Conservation (phyloP, 2,329 filamentous ascomycete species). For the Saccharata proteae region DNA sequence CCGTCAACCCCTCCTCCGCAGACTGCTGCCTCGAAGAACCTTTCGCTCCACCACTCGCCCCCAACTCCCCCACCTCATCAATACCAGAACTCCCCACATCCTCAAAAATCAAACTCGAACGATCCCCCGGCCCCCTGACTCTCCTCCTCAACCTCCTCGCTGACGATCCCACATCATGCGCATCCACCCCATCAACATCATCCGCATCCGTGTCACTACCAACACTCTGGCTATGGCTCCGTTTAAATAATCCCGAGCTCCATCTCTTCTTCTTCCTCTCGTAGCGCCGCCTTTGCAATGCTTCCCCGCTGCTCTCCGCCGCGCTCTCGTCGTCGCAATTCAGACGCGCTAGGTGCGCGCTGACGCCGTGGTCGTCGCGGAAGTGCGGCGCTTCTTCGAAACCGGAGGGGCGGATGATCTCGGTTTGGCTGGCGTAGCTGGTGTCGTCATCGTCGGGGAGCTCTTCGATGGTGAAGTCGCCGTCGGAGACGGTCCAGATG, state of each 20-base stretch:
- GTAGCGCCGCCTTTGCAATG: conserved; percentile 7
- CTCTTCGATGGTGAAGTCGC: conserved; percentile 32
- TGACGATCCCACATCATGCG: conserved; percentile 24
- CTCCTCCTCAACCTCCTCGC: conserved; percentile 32
- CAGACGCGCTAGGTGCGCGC: conserved; percentile 22
- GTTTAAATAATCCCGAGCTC: conserved; percentile 32
- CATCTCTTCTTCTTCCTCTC: conserved; percentile 27
- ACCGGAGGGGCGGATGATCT: conserved; percentile 32
- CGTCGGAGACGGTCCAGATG: conserved; percentile 14
- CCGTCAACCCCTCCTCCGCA: conserved; percentile 23
- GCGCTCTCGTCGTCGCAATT: conserved; percentile 24
- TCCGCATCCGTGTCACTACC: conserved; percentile 32
- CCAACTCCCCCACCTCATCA: conserved; percentile 25
- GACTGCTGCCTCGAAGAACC: conserved; percentile 10
- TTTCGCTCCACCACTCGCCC: conserved; percentile 14
- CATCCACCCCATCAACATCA: conserved; percentile 28
- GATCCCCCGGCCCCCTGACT: conserved; percentile 26
- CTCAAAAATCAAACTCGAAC: conserved; percentile 26
- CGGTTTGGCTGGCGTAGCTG: conserved; percentile 27
- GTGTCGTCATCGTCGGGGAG: conserved; percentile 22
- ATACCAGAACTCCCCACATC: conserved; percentile 24
- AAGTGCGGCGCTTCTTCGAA: conserved; percentile 31
- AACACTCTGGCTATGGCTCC: conserved; percentile 33
- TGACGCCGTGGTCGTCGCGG: conserved; percentile 19
- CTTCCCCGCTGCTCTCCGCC: conserved; percentile 14